Conservation (phyloP, 2,329 filamentous ascomycete species). For the Fusarium scirpi region DNA sequence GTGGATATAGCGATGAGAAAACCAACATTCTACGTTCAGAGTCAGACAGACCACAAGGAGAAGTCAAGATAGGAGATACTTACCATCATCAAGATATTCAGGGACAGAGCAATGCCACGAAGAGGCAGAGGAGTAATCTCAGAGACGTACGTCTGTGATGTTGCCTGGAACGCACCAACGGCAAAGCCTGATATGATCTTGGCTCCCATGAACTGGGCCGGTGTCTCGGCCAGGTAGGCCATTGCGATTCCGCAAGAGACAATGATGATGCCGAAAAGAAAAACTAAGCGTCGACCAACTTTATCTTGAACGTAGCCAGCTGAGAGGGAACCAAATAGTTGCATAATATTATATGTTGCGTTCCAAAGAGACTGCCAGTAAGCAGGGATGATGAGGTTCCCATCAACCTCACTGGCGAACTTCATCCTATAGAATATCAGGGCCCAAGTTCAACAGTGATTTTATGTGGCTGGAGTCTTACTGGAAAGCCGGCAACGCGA, state of each 20-base stretch:
- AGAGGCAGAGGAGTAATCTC: slow-evolving; percentile 4
- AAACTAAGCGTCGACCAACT: neutral
- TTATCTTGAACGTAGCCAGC: slow-evolving; percentile 11
- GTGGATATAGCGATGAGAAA: slow-evolving; percentile 4
- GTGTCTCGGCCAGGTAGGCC: slow-evolving; percentile 9
- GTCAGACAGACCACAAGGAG: neutral
- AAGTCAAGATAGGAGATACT: too few relatives aligned
- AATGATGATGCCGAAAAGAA: slow-evolving; percentile 2
- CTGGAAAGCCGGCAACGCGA: slow-evolving; percentile 15
- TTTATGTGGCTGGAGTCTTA: neutral
- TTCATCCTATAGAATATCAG: neutral
- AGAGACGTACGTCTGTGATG: slow-evolving; percentile 22
- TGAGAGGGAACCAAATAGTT: slow-evolving; percentile 4
- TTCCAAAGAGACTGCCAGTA: slow-evolving; percentile 23
- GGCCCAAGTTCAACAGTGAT: too few relatives aligned
- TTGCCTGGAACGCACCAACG: slow-evolving; percentile 14
- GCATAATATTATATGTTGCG: slow-evolving; percentile 17
- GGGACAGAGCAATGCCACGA: slow-evolving; percentile 6
- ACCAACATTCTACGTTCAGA: neutral
- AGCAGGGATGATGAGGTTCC: slow-evolving; percentile 12
- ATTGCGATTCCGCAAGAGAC: slow-evolving; percentile 6
- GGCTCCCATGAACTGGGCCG: slow-evolving; percentile 22
- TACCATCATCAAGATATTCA: slow-evolving; percentile 16
- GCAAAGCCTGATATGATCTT: slow-evolving; percentile 24
- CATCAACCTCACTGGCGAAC: slow-evolving; percentile 9